Evolutionary conservation across 805 yeast genomes (phyloP).

Genomic region (Clavispora carvajalis): DNA sequence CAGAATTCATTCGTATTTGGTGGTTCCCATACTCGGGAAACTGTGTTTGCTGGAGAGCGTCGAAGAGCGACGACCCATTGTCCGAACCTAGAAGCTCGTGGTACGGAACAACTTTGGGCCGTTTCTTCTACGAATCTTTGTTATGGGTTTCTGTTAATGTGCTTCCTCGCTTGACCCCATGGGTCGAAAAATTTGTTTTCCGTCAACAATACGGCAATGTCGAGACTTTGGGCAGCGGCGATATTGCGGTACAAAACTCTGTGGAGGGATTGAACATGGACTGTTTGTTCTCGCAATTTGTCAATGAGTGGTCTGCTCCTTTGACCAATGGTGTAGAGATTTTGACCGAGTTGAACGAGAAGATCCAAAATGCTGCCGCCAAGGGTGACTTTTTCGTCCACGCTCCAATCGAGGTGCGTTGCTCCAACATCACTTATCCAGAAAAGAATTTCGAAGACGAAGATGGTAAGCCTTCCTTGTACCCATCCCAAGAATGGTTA

Average conservation of each 20-base stretch:
- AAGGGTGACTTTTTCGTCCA: constrained; percentile 74
- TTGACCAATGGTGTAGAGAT: constrained; percentile 70
- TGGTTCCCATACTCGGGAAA: constrained; percentile 93
- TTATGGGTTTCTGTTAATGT: constrained; percentile 75
- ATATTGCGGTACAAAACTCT: constrained; percentile 67
- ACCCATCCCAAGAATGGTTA: constrained; percentile 46
- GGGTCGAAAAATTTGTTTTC: constrained; percentile 80
- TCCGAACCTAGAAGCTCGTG: constrained; percentile 68
- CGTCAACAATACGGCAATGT: constrained; percentile 75
- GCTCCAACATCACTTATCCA: constrained; percentile 73
- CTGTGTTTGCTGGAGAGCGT: constrained; percentile 88
- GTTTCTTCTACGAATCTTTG: constrained; percentile 73
- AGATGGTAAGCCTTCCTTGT: constrained; percentile 32
- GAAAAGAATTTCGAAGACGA: constrained; percentile 29
- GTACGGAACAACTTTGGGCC: constrained; percentile 79
- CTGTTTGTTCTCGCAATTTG: constrained; percentile 89
- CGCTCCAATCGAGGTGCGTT: constrained; percentile 92
- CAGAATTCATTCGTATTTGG: constrained; percentile 93
- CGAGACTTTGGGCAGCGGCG: constrained; percentile 59
- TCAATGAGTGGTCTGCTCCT: constrained; percentile 97
- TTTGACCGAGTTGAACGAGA: constrained; percentile 54
- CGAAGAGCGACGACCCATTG: constrained; percentile 61
- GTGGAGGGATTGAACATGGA: constrained; percentile 93
- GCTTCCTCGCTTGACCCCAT: constrained; percentile 74
- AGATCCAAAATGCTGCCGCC: constrained; percentile 55